Conservation (phyloP, 148 eudicot species). For the Rhododendron kiyosumense region DNA sequence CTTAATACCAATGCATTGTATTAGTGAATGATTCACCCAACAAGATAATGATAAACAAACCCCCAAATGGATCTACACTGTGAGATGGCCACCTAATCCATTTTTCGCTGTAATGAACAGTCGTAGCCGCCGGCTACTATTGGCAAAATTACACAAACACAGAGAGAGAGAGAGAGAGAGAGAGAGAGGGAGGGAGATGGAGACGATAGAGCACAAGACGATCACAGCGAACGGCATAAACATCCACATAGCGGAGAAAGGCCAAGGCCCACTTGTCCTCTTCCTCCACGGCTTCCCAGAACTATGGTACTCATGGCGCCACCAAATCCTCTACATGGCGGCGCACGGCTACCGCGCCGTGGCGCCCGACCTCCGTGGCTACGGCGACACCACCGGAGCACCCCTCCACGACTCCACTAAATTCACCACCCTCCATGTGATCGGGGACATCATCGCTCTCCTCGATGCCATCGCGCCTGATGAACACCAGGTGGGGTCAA, state of each 20-base stretch:
- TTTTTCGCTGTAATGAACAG: too few species aligned
- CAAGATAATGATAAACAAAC: too few species aligned
- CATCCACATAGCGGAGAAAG: constrained; percentile 5
- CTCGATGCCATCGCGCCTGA: constrained; percentile 23
- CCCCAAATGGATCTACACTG: too few species aligned
- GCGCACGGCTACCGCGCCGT: constrained; percentile 27
- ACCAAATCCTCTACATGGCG: constrained; percentile 33
- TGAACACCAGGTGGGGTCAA: constrained; percentile 6
- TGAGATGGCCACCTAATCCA: too few species aligned
- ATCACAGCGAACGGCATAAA: too few species aligned
- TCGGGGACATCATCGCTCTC: constrained; percentile 14
- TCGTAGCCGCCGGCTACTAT: too few species aligned
- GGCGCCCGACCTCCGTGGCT: constrained; percentile 42
- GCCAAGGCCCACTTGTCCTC: constrained; percentile 25
- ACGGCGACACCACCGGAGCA: constrained; percentile 36
- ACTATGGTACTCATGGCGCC: constrained; percentile 31
- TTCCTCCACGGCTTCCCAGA: constrained; percentile 31
- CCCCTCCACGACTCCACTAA: constrained; percentile 12
- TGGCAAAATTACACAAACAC: constrained; percentile 9
- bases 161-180: too few species aligned
- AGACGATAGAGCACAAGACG: too few species aligned
- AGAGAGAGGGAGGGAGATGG: too few species aligned
- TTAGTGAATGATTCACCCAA: too few species aligned
- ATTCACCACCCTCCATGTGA: constrained; percentile 23
- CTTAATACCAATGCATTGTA: too few species aligned